phyloP scores from a whole-genome alignment of 2,329 filamentous ascomycete species.

The Aspergillus quadrilineatus region DNA sequence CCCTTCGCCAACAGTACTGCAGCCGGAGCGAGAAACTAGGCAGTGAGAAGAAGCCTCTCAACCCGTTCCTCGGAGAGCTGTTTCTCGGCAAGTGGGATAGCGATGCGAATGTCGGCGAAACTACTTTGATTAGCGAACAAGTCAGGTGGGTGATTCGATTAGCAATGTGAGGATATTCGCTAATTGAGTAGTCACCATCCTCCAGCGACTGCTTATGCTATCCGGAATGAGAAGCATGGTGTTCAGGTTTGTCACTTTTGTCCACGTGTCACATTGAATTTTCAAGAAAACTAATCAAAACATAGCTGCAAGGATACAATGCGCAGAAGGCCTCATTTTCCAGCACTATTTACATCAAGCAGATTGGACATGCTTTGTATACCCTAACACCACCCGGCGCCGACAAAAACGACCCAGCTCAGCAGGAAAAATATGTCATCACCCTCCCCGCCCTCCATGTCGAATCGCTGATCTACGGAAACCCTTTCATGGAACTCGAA shows the following conservation, averaged over 20 bases:
- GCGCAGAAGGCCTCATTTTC: slow-evolving; percentile 95
- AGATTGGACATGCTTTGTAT: slow-evolving; percentile 84
- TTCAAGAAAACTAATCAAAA: not conserved
- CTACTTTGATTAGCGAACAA: slow-evolving; percentile 87
- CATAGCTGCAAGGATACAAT: slow-evolving; percentile 74
- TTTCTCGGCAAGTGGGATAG: slow-evolving; percentile 92
- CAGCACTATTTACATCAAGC: slow-evolving; percentile 90
- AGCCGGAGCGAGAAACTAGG: slow-evolving; percentile 75
- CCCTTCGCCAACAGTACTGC: slow-evolving; percentile 81
- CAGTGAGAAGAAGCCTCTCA: slow-evolving; percentile 96
- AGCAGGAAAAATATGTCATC: slow-evolving; percentile 75
- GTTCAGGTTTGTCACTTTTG: slow-evolving; percentile 54
- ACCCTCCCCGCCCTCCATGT: slow-evolving; percentile 90
- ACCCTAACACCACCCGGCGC: slow-evolving; percentile 61
- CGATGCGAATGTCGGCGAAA: slow-evolving; percentile 66
- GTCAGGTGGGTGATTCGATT: slow-evolving; percentile 54
- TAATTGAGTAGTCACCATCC: slow-evolving; percentile 69
- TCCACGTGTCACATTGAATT: slow-evolving; percentile 48
- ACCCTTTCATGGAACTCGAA: slow-evolving; percentile 87
- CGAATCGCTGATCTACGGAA: slow-evolving; percentile 74
- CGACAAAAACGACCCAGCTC: slow-evolving; percentile 41
- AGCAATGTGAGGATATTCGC: not conserved
- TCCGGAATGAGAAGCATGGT: slow-evolving; percentile 81
- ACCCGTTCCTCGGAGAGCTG: slow-evolving; percentile 92
- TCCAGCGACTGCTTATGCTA: slow-evolving; percentile 89